A percentile compares a stretch with the other conserved stretches of the same genome.
Conservation (phyloP, 345 rosid species). For the Odontarrhena argentea region DNA sequence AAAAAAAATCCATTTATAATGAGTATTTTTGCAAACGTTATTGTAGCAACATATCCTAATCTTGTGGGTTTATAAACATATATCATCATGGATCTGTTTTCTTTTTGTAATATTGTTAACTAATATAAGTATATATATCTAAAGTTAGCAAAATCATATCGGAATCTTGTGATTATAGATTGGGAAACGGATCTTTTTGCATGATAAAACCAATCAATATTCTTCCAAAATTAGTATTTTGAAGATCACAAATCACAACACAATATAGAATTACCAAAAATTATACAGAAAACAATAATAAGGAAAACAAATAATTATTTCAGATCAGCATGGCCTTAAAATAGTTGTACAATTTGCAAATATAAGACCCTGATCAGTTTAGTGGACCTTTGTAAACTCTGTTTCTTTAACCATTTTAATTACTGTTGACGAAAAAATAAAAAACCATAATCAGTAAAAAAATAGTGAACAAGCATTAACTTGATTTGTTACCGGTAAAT, state of each 20-base stretch:
- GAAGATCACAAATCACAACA: slow-evolving; percentile 7
- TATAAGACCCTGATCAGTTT: too few relatives aligned
- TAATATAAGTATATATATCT: slow-evolving; percentile 4
- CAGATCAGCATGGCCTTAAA: neutral
- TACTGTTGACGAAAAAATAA: too few relatives aligned
- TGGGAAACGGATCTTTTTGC: neutral
- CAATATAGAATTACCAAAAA: slow-evolving; percentile 8
- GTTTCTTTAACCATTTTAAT: too few relatives aligned
- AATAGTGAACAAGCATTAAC: too few relatives aligned
- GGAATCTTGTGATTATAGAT: neutral
- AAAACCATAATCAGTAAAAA: too few relatives aligned
- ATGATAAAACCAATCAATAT: neutral
- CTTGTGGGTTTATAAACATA: neutral
- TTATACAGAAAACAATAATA: neutral
- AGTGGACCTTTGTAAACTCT: too few relatives aligned
- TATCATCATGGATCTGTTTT: slow-evolving; percentile 1
- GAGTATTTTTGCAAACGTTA: neutral
- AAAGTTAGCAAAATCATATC: neutral
- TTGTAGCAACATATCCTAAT: slow-evolving; percentile 23
- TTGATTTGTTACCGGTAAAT: too few relatives aligned
- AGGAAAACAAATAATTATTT: neutral
- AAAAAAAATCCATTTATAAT: too few relatives aligned
- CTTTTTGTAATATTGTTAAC: slow-evolving; percentile 3
- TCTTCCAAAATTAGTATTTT: slow-evolving; percentile 10
- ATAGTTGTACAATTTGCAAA: too few relatives aligned